Evolutionary conservation across 176 grass and related monocot species (phyloP).

Genomic region (Melocanna baccifera): DNA sequence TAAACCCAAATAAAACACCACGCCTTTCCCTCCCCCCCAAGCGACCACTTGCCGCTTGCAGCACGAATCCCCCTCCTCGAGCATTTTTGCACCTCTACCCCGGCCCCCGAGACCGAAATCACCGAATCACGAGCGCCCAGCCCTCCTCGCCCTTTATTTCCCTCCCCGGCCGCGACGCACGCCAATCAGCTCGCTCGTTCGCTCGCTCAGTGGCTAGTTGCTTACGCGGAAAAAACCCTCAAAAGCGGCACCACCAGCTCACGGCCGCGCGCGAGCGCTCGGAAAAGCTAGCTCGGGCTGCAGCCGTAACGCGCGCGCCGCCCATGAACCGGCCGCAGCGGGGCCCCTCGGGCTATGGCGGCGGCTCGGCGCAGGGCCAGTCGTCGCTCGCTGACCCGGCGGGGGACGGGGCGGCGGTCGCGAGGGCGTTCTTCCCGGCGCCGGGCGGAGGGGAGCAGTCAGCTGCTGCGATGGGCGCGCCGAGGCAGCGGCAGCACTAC

Average conservation of each 20-base stretch:
- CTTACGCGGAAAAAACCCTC: not conserved
- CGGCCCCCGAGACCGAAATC: not conserved
- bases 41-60: constrained; percentile 13
- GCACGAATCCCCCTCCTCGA: not conserved
- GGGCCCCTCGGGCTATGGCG: constrained; percentile 7
- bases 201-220: not conserved
- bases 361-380: not conserved
- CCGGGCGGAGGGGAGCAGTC: not conserved
- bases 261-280: not conserved
- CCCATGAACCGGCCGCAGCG: constrained; percentile 21
- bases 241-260: not conserved
- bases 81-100: not conserved
- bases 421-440: constrained; percentile 31
- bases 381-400: constrained; percentile 20
- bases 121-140: not conserved
- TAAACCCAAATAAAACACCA: too few species aligned
- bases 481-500: not conserved
- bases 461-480: not conserved
- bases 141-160: not conserved
- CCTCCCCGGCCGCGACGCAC: not conserved
- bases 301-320: not conserved
- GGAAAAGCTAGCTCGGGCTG: not conserved
- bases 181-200: not conserved
- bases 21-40: not conserved
- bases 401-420: not conserved